These are phyloP conservation scores for Stropharia rugosoannulata DNA, from an alignment of 768 basidiomycete species.

Conservation along the genomic window DNA sequence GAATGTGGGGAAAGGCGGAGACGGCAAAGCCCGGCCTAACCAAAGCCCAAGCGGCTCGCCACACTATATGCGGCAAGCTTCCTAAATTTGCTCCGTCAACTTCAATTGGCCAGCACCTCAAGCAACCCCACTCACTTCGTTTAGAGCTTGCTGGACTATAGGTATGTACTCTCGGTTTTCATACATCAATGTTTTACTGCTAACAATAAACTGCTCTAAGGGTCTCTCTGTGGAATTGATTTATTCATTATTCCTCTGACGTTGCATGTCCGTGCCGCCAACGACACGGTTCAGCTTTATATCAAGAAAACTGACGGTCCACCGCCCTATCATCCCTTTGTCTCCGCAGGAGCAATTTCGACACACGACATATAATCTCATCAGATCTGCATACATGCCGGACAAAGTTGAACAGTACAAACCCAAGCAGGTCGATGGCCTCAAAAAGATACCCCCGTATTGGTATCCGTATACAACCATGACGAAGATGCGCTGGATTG, in stretches of 20 bases:
- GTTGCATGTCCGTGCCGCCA: constrained; percentile 19
- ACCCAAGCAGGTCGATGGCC: constrained; percentile 33
- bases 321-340: constrained; percentile 45
- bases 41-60: too few relatives aligned
- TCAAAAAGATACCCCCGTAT: constrained; percentile 84
- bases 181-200: too few relatives aligned
- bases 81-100: too few relatives aligned
- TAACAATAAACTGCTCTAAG: neutral
- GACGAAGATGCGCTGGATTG: constrained; percentile 90
- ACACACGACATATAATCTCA: constrained; percentile 51
- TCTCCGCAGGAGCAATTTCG: constrained; percentile 56
- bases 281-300: constrained; percentile 25
- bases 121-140: too few relatives aligned
- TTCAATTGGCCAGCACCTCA: too few relatives aligned
- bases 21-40: too few relatives aligned
- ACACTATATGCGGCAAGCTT: too few relatives aligned
- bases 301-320: constrained; percentile 33
- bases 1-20: too few relatives aligned
- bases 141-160: too few relatives aligned
- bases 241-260: neutral
- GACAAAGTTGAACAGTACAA: constrained; percentile 30
- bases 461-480: constrained; percentile 94
- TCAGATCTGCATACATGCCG: constrained; percentile 48
- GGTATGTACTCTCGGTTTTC: too few relatives aligned
- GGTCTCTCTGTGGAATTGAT: neutral